Evolutionary conservation across 2,329 filamentous ascomycete genomes (phyloP).

Genomic region (Rosellinia necatrix): DNA sequence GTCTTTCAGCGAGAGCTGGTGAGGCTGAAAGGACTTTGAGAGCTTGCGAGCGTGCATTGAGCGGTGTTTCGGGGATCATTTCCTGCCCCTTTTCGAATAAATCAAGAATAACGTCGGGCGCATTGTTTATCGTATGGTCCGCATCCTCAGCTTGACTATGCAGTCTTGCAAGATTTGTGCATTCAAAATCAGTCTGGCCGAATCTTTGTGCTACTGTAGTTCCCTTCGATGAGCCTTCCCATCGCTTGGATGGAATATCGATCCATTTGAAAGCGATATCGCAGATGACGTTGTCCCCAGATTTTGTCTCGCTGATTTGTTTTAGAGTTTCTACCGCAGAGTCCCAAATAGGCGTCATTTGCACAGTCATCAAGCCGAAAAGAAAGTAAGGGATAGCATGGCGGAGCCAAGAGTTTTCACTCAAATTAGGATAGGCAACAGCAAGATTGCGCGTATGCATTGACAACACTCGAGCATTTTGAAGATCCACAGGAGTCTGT

Average conservation of each 20-base stretch:
- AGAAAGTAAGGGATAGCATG: constrained; percentile 79
- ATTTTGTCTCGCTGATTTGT: constrained; percentile 70
- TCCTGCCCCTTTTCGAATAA: constrained; percentile 69
- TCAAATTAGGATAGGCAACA: constrained; percentile 63
- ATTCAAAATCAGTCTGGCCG: constrained; percentile 78
- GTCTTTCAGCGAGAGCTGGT: constrained; percentile 80
- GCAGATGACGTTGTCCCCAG: constrained; percentile 74
- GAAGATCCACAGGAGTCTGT: constrained; percentile 74
- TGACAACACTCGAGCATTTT: constrained; percentile 75
- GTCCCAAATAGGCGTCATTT: constrained; percentile 85
- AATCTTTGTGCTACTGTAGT: constrained; percentile 42
- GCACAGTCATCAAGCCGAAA: constrained; percentile 87
- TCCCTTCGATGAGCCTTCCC: constrained; percentile 50
- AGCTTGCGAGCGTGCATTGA: constrained; percentile 73
- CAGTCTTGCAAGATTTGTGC: constrained; percentile 71
- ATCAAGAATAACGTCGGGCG: constrained; percentile 62
- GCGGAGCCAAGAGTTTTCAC: constrained; percentile 66
- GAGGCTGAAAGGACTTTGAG: constrained; percentile 76
- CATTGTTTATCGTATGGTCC: constrained; percentile 56
- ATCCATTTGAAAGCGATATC: constrained; percentile 81
- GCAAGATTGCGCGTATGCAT: constrained; percentile 85
- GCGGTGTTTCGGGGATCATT: constrained; percentile 53
- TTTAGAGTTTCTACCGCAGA: constrained; percentile 78
- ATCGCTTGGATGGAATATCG: constrained; percentile 58
- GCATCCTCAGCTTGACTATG: constrained; percentile 55